Evolutionary conservation across 495 filamentous ascomycete genomes (phyloP), one percentile per base, ranked within the genome.

Genomic region (Trichocladium antarcticum): DNA sequence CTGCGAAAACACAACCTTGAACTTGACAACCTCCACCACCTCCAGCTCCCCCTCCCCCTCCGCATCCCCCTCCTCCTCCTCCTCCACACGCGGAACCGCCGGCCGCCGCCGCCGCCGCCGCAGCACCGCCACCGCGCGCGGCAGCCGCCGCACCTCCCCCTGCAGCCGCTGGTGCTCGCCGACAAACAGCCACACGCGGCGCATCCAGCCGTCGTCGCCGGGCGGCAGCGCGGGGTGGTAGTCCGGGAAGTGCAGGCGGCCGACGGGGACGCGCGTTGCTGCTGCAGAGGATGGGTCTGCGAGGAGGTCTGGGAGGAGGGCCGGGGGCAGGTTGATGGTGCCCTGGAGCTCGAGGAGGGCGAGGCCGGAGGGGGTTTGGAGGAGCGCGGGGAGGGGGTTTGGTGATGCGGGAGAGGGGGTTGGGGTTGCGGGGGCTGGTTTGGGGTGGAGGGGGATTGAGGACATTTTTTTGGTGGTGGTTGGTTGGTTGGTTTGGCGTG

Each of bases 291-390:
- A 8, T 27, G 24, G 24, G 3, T 27, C 14, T 6, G 37, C 4
- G 1, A 65, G 54, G 20, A 57, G 36, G 49, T 27, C 12, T 54
- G 32, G 42, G 43, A 45, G 7, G 46, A 11, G 10, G 40, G 45
- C 9, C 81, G 79, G n/a, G n/a, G n/a, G n/a, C 9, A 80, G 58
- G 61, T 94, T 87, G 68, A 96, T 81, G 10, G 81, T 86, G 35
- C 86, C 88, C 69, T 96, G 89, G 15, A 96, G 76, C 65, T 96
- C 89, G 49, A 96, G 74, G 37, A 96, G 68, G n/a, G 87, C 88
- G 29, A 83, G 71, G 42, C 82, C 82, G 5, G 74, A 66, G 21
- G 89, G 89, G 4, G 89, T 95, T 54, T 87, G 85, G n/a, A 96
- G 79, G 52, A 95, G 71, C 3, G 74, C 65, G 7, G 89, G 89